phyloP scores from a whole-genome alignment of 2,329 filamentous ascomycete genomes.

The Colletotrichum sp. region DNA sequence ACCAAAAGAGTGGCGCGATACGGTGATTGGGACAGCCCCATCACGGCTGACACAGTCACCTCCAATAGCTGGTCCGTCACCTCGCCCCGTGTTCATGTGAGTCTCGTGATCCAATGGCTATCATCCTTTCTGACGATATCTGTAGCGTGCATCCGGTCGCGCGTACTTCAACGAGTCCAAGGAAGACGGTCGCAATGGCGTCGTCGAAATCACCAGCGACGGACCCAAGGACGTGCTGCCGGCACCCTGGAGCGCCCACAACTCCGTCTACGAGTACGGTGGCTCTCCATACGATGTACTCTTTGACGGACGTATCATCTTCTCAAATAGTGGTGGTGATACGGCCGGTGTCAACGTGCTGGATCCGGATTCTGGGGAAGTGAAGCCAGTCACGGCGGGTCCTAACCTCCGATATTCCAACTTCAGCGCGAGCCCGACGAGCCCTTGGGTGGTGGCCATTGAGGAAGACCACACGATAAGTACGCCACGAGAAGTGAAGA shows the following conservation, averaged over 20 bases:
- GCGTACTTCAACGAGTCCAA: constrained; percentile 43
- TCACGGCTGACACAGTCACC: constrained; percentile 40
- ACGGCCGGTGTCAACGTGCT: constrained; percentile 49
- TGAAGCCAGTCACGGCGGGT: constrained; percentile 34
- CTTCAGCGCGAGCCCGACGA: constrained; percentile 45
- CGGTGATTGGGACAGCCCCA: constrained; percentile 44
- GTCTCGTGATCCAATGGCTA: not conserved
- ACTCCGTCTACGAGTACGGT: constrained; percentile 58
- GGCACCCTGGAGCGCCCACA: constrained; percentile 45
- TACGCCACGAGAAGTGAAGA: constrained; percentile 34
- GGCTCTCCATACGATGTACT: constrained; percentile 48
- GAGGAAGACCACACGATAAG: constrained; percentile 53
- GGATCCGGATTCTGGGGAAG: constrained; percentile 38
- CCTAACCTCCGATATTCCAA: constrained; percentile 48
- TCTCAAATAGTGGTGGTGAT: constrained; percentile 41
- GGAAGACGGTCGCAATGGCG: constrained; percentile 44
- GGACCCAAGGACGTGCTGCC: constrained; percentile 47
- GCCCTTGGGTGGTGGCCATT: constrained; percentile 53
- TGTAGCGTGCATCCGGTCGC: constrained; percentile 32
- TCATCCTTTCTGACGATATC: not conserved
- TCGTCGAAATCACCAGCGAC: constrained; percentile 45
- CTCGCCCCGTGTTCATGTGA: constrained; percentile 41
- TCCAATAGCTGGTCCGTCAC: constrained; percentile 36
- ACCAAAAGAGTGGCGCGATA: constrained; percentile 34
- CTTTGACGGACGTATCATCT: constrained; percentile 46